These are phyloP conservation scores for Penicillium paradoxum DNA, from an alignment of 495 filamentous ascomycete species.

Conservation along the genomic window DNA sequence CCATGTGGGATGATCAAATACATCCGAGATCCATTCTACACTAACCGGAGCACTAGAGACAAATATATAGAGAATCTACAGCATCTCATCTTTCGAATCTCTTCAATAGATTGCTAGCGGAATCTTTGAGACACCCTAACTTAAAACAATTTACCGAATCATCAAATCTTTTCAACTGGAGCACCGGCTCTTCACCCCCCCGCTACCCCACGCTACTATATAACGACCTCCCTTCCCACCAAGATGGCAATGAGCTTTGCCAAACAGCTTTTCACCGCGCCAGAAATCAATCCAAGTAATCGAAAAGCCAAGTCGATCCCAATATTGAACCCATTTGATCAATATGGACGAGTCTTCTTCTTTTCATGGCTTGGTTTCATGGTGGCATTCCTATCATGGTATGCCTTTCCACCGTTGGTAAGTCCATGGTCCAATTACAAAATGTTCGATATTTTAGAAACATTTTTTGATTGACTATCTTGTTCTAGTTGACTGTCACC, in stretches of 20 bases:
- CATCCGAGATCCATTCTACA: not conserved
- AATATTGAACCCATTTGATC: conserved; percentile 69
- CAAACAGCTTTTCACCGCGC: conserved; percentile 30
- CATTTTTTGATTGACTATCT: not conserved
- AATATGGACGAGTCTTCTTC: conserved; percentile 87
- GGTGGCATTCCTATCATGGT: conserved; percentile 91
- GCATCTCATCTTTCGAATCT: too few species aligned
- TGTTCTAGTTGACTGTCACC: conserved; percentile 59
- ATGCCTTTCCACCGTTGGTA: conserved; percentile 78
- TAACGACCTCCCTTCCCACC: not conserved
- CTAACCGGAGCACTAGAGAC: not conserved
- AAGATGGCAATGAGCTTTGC: conserved; percentile 20
- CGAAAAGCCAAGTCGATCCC: conserved; percentile 78
- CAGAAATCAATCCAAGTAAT: conserved; percentile 66
- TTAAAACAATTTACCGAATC: too few species aligned
- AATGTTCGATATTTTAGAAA: not conserved
- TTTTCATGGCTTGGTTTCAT: conserved; percentile 96
- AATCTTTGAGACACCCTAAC: too few species aligned
- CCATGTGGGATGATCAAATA: conserved; percentile 11
- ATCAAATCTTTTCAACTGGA: not conserved
- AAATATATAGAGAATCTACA: conserved; percentile 9
- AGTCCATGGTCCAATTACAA: conserved; percentile 20
- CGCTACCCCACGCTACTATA: not conserved
- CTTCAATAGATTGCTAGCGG: too few species aligned
- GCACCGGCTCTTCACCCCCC: not conserved